phyloP scores from a whole-genome alignment of 306 rosid genomes.

The Vigna radiata region DNA sequence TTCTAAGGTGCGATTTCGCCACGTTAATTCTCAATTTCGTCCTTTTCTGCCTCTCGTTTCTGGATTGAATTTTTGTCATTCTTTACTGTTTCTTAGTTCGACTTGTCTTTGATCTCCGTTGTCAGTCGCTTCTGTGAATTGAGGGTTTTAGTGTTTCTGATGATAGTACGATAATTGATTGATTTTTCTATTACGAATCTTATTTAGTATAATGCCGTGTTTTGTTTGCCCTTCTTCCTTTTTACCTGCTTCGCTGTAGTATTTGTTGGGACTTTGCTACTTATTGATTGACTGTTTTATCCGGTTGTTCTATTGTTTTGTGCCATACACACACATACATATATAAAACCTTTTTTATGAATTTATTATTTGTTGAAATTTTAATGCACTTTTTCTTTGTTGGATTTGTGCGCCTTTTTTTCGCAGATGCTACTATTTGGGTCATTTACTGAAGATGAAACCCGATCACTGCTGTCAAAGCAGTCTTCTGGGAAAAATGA shows the following conservation, averaged over 20 bases:
- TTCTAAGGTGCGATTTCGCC: conserved; percentile 63
- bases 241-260: neutral
- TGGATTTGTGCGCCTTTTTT: conserved; percentile 26
- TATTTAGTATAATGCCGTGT: neutral
- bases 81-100: neutral
- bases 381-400: neutral
- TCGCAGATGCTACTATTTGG: conserved; percentile 75
- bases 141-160: conserved; percentile 6
- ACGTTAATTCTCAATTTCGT: neutral
- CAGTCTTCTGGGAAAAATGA: conserved; percentile 52
- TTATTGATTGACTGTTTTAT: conserved; percentile 6
- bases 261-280: conserved; percentile 8
- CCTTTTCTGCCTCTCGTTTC: neutral
- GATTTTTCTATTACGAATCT: neutral
- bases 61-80: neutral
- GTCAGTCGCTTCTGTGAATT: neutral
- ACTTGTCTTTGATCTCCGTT: neutral
- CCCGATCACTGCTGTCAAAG: conserved; percentile 61
- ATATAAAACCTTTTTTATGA: neutral
- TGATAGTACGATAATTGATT: neutral
- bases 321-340: neutral
- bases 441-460: conserved; percentile 93
- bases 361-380: conserved; percentile 18
- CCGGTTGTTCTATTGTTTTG: conserved; percentile 23
- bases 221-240: neutral